phyloP scores from a whole-genome alignment of 768 basidiomycete genomes.

The Lentinula edodes region DNA sequence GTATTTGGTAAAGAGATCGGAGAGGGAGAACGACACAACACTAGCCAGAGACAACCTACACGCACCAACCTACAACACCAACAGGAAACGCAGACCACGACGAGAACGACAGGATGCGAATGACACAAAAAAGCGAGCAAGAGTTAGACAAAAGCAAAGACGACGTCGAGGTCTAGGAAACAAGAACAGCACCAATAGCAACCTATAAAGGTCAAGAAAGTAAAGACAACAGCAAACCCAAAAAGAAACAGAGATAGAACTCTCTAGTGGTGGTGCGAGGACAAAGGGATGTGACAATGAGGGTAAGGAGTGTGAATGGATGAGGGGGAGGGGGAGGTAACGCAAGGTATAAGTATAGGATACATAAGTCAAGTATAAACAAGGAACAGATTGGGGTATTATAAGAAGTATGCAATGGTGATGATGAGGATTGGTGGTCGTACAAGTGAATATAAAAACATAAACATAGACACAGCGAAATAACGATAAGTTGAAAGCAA shows the following conservation, averaged over 20 bases:
- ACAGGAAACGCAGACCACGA: background rate
- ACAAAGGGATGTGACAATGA: background rate
- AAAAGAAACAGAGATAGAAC: background rate
- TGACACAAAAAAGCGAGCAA: background rate
- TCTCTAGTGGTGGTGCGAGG: background rate
- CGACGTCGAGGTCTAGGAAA: background rate
- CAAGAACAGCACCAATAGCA: background rate
- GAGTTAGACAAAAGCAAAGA: background rate
- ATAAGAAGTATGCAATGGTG: constrained; percentile 8
- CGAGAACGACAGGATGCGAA: background rate
- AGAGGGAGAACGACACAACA: background rate
- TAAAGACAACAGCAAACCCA: background rate
- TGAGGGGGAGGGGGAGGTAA: constrained; percentile 5
- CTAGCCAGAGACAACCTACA: background rate
- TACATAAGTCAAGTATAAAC: constrained; percentile 11
- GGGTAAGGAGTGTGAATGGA: background rate
- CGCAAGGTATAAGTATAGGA: constrained; percentile 7
- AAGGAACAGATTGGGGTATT: background rate
- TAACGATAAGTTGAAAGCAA: constrained; percentile 34
- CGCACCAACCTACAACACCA: background rate
- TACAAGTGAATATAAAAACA: constrained; percentile 17
- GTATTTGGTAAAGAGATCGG: background rate
- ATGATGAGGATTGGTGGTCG: constrained; percentile 4
- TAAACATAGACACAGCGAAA: constrained; percentile 41
- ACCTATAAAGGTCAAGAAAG: background rate